Evolutionary conservation across 352 stramenopile species (phyloP), one percentile per base, ranked within the genome.

Genomic region (Pythium biforme): DNA sequence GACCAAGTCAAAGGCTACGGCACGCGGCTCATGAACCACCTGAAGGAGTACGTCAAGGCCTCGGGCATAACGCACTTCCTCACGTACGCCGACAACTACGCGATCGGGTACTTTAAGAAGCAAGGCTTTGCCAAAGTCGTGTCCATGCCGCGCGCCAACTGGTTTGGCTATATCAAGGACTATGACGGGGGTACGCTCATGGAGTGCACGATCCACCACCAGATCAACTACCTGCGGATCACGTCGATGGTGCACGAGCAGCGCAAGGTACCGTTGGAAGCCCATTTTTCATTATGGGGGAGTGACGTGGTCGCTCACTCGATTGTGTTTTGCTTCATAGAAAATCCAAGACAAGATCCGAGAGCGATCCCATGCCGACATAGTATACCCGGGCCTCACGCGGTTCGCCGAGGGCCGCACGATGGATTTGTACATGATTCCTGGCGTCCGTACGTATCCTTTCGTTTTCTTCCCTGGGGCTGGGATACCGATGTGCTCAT

Each of bases 161-260:
- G 97, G 88, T 96, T 97, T 43, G 95, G 96, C 17, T 98, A 99
- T 72, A 99, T 99, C 72, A 99, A 99, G 77, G 97, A 99, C 76
- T 99, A 99, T 72, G 98, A 99, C 72, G 97, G 97, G 46, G 98
- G 96, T 23, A 99, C 96, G 12, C 81, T 99, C 54, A 99, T 99
- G 97, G 96, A 99, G 73, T 99, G 98, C 79, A 98, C 97, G 65
- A 96, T 99, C 26, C 96, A 99, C 76, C 93, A 96, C 29, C 88
- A 96, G 60, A 97, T 99, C 71, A 90, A 99, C 70, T 99, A 98
- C 88, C 93, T 97, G 65, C 74, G 88, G 25, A 94, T 99, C 66
- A 94, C 91, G 3, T 90, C 93, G 46, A 98, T 99, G 90, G 75
- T 99, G 48, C 72, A 89, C 27, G 74, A 81, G 39, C 98, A 99